Evolutionary conservation across 1,139 yeast species (phyloP).

Genomic region (Taiozyma sp.): DNA sequence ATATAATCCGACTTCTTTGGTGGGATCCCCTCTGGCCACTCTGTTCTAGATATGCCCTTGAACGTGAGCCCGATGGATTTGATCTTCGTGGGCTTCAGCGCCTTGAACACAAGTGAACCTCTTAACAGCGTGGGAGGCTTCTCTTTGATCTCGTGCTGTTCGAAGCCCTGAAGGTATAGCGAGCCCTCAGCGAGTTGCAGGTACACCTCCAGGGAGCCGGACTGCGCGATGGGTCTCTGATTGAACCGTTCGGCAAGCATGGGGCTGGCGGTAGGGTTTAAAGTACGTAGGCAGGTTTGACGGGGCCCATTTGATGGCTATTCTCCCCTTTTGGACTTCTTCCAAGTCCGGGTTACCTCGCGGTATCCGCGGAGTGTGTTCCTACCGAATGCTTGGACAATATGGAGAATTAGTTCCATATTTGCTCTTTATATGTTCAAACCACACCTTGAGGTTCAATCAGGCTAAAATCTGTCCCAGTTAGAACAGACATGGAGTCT

Average conservation of each 20-base stretch:
- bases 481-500: no score
- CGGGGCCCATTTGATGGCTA: background rate
- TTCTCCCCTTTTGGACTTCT: background rate
- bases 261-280: no score
- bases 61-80: slow-evolving; percentile 64
- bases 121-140: slow-evolving; percentile 81
- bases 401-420: no score
- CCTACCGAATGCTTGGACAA: no score
- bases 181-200: slow-evolving; percentile 66
- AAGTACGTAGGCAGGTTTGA: background rate
- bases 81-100: slow-evolving; percentile 71
- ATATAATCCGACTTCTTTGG: slow-evolving; percentile 67
- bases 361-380: background rate
- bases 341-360: background rate
- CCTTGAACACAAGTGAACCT: slow-evolving; percentile 72
- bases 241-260: background rate
- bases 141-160: slow-evolving; percentile 55
- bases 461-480: no score
- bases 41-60: slow-evolving; percentile 75
- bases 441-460: no score
- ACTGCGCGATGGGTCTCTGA: slow-evolving; percentile 29
- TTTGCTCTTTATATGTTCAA: no score
- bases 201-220: slow-evolving; percentile 30
- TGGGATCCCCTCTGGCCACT: slow-evolving; percentile 99
- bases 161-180: slow-evolving; percentile 80